Conservation (phyloP, 805 yeast species). For the Saturnispora sekii region DNA sequence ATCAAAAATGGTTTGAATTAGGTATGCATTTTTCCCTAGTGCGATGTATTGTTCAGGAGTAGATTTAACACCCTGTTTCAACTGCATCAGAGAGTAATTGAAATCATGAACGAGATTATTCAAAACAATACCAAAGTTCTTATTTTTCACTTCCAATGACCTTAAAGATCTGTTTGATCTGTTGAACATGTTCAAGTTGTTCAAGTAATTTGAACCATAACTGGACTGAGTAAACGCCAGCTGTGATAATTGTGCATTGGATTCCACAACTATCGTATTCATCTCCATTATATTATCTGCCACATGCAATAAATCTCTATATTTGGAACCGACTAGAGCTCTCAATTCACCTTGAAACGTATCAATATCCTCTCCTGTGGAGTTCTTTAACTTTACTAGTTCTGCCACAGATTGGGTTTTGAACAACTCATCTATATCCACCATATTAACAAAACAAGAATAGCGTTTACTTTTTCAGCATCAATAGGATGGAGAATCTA, state of each 20-base stretch:
- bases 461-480: neutral
- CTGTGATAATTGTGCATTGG: slow-evolving; percentile 21
- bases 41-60: slow-evolving; percentile 12
- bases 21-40: slow-evolving; percentile 20
- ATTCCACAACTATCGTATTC: slow-evolving; percentile 21
- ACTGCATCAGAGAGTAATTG: slow-evolving; percentile 14
- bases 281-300: slow-evolving; percentile 30
- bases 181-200: slow-evolving; percentile 13
- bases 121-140: slow-evolving; percentile 13
- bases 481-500: neutral
- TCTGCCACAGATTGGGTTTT: slow-evolving; percentile 23
- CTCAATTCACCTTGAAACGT: slow-evolving; percentile 21
- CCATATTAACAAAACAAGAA: neutral
- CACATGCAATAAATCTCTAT: slow-evolving; percentile 28
- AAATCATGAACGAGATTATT: slow-evolving; percentile 23
- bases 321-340: slow-evolving; percentile 26
- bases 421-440: slow-evolving; percentile 13
- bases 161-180: slow-evolving; percentile 12
- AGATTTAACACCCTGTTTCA: slow-evolving; percentile 7
- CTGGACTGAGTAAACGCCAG: slow-evolving; percentile 23
- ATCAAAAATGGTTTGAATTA: slow-evolving; percentile 18
- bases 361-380: slow-evolving; percentile 17
- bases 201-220: slow-evolving; percentile 17
- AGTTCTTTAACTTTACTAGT: slow-evolving; percentile 17
- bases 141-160: slow-evolving; percentile 2